Percentiles rank a stretch among this genome's conserved stretches.
phyloP scores from a whole-genome alignment of 129 eudicot genomes.

The carrot (Daucus carota) region DH1_v3.0 NC_030382.2:44002501-44003000 shows the following conservation, averaged over 20 bases:
- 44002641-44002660: slow-evolving; percentile 57
- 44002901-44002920: too few relatives aligned
- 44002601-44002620: slow-evolving; percentile 53
- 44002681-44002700: background rate
- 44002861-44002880: too few relatives aligned
- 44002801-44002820: background rate
- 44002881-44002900: too few relatives aligned
- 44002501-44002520: background rate
- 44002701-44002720: background rate
- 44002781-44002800: background rate
- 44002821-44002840: too few relatives aligned
- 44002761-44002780: background rate
- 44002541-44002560: background rate
- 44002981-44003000: too few relatives aligned
- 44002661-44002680: slow-evolving; percentile 12
- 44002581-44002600: slow-evolving; percentile 54
- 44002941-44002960: too few relatives aligned
- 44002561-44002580: background rate
- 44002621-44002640: slow-evolving; percentile 45
- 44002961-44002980: too few relatives aligned
- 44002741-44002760: background rate
- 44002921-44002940: too few relatives aligned
- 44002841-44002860: too few relatives aligned
- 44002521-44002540: background rate
- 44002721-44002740: background rate